These are phyloP conservation scores for Pythium periplocum DNA, from an alignment of 352 stramenopile species.

Conservation along the genomic window DNA sequence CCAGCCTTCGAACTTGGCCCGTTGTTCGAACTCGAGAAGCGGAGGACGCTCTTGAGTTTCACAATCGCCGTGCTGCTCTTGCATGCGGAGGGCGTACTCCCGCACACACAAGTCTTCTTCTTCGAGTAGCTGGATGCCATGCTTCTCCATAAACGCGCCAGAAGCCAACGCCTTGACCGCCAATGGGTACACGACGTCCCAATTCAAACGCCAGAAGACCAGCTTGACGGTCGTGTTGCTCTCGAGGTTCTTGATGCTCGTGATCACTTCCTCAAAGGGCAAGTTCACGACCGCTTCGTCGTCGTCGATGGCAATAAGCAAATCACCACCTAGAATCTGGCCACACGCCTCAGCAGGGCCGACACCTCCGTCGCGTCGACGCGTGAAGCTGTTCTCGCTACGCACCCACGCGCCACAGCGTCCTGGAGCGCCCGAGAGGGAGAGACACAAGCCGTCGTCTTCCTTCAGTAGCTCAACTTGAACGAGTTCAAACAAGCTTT, in stretches of 20 bases:
- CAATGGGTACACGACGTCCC: slow-evolving; percentile 48
- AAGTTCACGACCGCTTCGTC: slow-evolving; percentile 42
- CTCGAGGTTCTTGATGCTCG: slow-evolving; percentile 49
- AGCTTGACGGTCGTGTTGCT: slow-evolving; percentile 37
- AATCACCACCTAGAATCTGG: slow-evolving; percentile 52
- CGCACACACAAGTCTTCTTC: slow-evolving; percentile 63
- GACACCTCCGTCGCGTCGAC: slow-evolving; percentile 31
- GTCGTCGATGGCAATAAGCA: slow-evolving; percentile 69
- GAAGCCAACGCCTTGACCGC: slow-evolving; percentile 43
- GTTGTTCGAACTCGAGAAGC: slow-evolving; percentile 61
- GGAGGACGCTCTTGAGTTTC: slow-evolving; percentile 43
- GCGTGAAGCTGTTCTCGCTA: slow-evolving; percentile 70
- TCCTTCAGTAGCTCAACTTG: slow-evolving; percentile 52
- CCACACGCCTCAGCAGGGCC: slow-evolving; percentile 60
- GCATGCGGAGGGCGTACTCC: slow-evolving; percentile 78
- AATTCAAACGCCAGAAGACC: slow-evolving; percentile 54
- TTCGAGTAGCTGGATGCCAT: slow-evolving; percentile 35
- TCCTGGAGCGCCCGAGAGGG: slow-evolving; percentile 60
- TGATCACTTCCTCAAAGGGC: slow-evolving; percentile 70
- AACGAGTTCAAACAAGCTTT: slow-evolving; percentile 40
- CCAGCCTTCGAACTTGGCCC: slow-evolving; percentile 77
- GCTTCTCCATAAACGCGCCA: slow-evolving; percentile 34
- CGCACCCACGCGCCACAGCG: slow-evolving; percentile 78
- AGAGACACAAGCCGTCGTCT: slow-evolving; percentile 70
- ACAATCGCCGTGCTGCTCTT: slow-evolving; percentile 66